Conservation (phyloP, 495 filamentous ascomycete genomes). For the Friedmanniomyces endolithicus region DNA sequence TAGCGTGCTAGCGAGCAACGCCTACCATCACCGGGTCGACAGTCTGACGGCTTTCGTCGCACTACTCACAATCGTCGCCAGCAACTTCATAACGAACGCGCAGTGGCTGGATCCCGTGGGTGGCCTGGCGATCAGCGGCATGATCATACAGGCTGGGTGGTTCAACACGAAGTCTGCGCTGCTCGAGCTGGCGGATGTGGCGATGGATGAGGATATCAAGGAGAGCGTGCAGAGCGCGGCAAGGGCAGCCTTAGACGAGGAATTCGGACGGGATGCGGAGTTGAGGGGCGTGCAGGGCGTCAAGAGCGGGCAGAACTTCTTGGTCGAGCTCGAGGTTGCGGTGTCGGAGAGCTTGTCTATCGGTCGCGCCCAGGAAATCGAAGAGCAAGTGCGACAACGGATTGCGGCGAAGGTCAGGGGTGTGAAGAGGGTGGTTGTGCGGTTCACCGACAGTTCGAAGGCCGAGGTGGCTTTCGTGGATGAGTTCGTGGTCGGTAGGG, state of each 20-base stretch:
- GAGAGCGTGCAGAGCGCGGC: slow-evolving; percentile 48
- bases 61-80: slow-evolving; percentile 71
- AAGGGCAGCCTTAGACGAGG: slow-evolving; percentile 38
- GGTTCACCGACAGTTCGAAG: slow-evolving; percentile 55
- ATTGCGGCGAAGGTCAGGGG: slow-evolving; percentile 68
- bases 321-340: slow-evolving; percentile 74
- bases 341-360: slow-evolving; percentile 64
- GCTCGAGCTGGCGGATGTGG: slow-evolving; percentile 78
- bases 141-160: slow-evolving; percentile 86
- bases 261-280: slow-evolving; percentile 33
- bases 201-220: slow-evolving; percentile 72
- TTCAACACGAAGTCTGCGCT: slow-evolving; percentile 71
- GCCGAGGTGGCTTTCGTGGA: slow-evolving; percentile 46
- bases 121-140: slow-evolving; percentile 74
- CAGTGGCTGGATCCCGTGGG: slow-evolving; percentile 93
- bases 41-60: slow-evolving; percentile 90
- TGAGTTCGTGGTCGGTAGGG: slow-evolving; percentile 63
- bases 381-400: slow-evolving; percentile 54
- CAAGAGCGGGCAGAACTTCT: slow-evolving; percentile 89
- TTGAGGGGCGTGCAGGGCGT: slow-evolving; percentile 67
- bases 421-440: slow-evolving; percentile 64
- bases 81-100: slow-evolving; percentile 71
- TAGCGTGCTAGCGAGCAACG: slow-evolving; percentile 92
- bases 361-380: slow-evolving; percentile 51
- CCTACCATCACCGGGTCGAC: slow-evolving; percentile 90